Conservation (phyloP, 2,329 filamentous ascomycete genomes). For the Emergomyces orientalis region DNA sequence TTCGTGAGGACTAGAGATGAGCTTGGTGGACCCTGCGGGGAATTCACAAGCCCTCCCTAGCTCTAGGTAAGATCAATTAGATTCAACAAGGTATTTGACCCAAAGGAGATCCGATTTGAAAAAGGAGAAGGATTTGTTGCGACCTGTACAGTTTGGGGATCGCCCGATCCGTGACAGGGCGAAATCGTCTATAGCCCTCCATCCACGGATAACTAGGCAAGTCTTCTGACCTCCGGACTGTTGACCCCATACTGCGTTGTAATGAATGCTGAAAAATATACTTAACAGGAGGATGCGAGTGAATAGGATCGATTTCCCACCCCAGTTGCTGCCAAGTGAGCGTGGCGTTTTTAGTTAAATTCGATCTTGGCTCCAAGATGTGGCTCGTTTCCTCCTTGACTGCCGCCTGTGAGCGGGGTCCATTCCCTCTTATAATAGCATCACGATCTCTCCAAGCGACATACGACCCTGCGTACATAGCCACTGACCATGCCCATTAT, state of each 20-base stretch:
- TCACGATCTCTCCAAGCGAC: too few species aligned
- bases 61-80: neutral
- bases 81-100: neutral
- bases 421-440: too few species aligned
- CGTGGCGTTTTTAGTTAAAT: neutral
- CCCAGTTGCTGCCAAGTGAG: neutral
- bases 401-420: too few species aligned
- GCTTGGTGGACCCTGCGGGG: neutral
- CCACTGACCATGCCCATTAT: too few species aligned
- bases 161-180: neutral
- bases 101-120: neutral
- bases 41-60: neutral
- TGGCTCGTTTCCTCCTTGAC: too few species aligned
- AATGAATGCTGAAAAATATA: too few species aligned
- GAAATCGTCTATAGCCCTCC: neutral
- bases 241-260: too few species aligned
- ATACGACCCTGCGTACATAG: too few species aligned
- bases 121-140: neutral
- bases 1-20: too few species aligned
- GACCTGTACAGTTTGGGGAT: neutral
- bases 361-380: neutral
- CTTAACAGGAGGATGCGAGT: too few species aligned
- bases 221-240: too few species aligned
- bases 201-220: neutral
- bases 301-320: too few species aligned